These are phyloP conservation scores for Sarocladium strictum DNA, from an alignment of 2,329 filamentous ascomycete species.

Conservation along the genomic window DNA sequence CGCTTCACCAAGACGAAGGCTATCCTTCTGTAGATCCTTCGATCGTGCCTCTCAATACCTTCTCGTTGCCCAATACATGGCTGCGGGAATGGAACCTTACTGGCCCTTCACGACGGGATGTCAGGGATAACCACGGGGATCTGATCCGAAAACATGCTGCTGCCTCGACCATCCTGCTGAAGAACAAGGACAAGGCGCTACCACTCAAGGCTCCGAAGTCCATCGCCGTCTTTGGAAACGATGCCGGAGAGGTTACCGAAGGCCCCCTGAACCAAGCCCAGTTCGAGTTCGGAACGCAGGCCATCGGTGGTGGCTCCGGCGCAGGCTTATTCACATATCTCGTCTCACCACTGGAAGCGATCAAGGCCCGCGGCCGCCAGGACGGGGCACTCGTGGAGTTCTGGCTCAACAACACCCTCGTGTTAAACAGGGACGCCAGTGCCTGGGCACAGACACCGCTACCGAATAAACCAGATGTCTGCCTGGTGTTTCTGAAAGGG, in stretches of 20 bases:
- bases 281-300: conserved; percentile 54
- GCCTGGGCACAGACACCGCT: conserved; percentile 37
- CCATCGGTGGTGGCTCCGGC: conserved; percentile 50
- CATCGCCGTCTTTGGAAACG: conserved; percentile 50
- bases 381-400: conserved; percentile 40
- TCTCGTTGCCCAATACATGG: conserved; percentile 32
- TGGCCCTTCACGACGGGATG: conserved; percentile 42
- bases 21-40: conserved; percentile 40
- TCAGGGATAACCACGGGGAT: conserved; percentile 48
- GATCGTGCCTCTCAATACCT: conserved; percentile 40
- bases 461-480: conserved; percentile 49
- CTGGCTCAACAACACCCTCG: conserved; percentile 39
- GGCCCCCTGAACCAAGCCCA: conserved; percentile 60
- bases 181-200: conserved; percentile 58
- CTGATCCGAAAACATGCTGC: conserved; percentile 50
- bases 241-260: conserved; percentile 46
- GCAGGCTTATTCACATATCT: conserved; percentile 32
- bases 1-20: conserved; percentile 38
- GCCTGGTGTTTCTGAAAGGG: conserved; percentile 59
- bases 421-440: conserved; percentile 28
- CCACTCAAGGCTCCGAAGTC: conserved; percentile 53
- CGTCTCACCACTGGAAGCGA: conserved; percentile 31
- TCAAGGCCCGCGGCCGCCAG: conserved; percentile 38
- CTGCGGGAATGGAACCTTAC: conserved; percentile 1
- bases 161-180: conserved; percentile 62